Evolutionary conservation across 345 rosid genomes (phyloP), one percentile per base, ranked within the genome.

Genomic region (Sisymbrium irio): DNA sequence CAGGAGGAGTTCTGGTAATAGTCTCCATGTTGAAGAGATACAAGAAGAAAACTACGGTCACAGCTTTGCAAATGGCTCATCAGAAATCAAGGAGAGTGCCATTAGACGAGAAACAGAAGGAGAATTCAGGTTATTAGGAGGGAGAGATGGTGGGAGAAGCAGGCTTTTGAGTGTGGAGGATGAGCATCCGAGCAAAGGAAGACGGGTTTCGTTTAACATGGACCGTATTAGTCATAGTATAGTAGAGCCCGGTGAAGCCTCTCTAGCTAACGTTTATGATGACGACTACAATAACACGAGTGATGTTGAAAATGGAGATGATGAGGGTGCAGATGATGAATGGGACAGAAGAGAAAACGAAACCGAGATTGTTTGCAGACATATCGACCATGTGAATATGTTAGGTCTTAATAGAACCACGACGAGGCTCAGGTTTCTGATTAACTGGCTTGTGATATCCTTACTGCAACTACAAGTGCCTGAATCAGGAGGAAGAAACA

Each of bases 81-180:
- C 87, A 56, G 89, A 81, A 39, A 82, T 83, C 54, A 94, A 91
- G 78, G 97, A 94, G 74, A 94, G 95, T 59, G 98, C 97, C 8
- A 94, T 94, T 63, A 85, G 93, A 79, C 83, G 98, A 78, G 98
- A 94, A 81, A 94, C 98, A 6, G 98, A 94, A 84, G 89, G 95
- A 33, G 96, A 89, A 33, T 94, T 94, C 80, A 84, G 98, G 85
- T 78, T 94, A 81, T 51, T 94, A 75, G 96, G 96, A 69, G 46
- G 95, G 64, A 87, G 96, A 67, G 92, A 88, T 74, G 88, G 86
- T 40, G 85, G 74, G 49, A 83, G 87, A 78, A 86, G 80, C 73
- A 85, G 97, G 76, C 78, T 87, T 28, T 80, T 90, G 17, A 88
- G 88, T 45, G 59, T 85, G 75, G 98, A 93, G 59, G 98, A 91